Conservation (phyloP, 2,329 filamentous ascomycete species). For the Microcyclosporella mali region DNA sequence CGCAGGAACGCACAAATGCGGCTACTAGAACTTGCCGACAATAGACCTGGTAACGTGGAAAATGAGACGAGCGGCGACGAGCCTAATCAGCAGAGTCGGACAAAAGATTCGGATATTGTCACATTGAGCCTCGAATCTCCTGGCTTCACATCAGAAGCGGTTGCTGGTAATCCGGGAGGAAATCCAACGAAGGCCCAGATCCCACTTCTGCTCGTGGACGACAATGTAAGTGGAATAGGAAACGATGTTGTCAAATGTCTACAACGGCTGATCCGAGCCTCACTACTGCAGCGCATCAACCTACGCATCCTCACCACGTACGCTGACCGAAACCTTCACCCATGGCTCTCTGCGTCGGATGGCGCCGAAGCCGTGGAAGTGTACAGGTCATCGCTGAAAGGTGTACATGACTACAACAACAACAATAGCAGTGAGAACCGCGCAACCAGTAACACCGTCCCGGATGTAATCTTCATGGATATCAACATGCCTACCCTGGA, state of each 20-base stretch:
- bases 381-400: conserved; percentile 25
- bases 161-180: no score
- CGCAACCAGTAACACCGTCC: no score
- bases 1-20: no score
- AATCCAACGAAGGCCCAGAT: not conserved
- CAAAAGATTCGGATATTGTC: no score
- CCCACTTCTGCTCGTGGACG: conserved; percentile 25
- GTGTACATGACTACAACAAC: not conserved
- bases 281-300: conserved; percentile 15
- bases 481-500: conserved; percentile 23
- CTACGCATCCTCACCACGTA: conserved; percentile 23
- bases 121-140: no score
- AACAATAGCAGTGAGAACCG: not conserved
- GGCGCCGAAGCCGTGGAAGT: conserved; percentile 44
- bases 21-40: no score
- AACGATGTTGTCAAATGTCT: no score
- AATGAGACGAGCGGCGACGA: no score
- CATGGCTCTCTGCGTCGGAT: conserved; percentile 38
- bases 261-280: no score
- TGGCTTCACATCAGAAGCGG: no score
- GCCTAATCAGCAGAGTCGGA: no score
- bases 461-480: conserved; percentile 34
- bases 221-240: conserved; percentile 20
- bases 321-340: conserved; percentile 30
- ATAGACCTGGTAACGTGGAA: no score